Evolutionary conservation across 163 green algal genomes (phyloP).

Genomic region (Coccomyxa subellipsoidea): DNA sequence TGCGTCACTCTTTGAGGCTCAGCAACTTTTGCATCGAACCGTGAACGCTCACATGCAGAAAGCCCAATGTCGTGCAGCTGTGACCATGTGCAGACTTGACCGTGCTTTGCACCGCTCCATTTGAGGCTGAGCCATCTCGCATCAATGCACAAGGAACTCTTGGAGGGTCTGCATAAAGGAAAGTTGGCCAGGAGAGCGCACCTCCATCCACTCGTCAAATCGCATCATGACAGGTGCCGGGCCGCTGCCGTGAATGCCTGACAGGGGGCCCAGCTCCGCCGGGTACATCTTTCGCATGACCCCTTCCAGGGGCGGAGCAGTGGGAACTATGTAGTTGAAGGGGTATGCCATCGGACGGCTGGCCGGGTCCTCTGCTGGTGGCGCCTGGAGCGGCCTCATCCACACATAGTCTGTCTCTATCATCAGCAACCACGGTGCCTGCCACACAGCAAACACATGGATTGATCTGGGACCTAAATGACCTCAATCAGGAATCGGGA

Average conservation of each 20-base stretch:
- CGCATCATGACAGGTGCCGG: constrained; percentile 84
- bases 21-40: too few relatives aligned
- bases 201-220: constrained; percentile 47
- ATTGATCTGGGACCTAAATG: not conserved
- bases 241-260: constrained; percentile 66
- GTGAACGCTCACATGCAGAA: too few relatives aligned
- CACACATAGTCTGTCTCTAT: constrained; percentile 97
- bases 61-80: too few relatives aligned
- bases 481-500: not conserved
- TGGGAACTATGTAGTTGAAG: constrained; percentile 65
- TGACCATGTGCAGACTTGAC: too few relatives aligned
- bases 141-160: too few relatives aligned
- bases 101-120: too few relatives aligned
- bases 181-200: constrained; percentile 13
- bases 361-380: constrained; percentile 7
- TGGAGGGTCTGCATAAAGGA: too few relatives aligned
- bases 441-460: not conserved
- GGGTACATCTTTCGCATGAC: constrained; percentile 62
- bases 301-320: constrained; percentile 15
- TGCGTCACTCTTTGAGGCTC: too few relatives aligned
- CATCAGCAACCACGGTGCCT: constrained; percentile 81
- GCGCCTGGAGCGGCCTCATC: constrained; percentile 72
- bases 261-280: constrained; percentile 26
- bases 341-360: constrained; percentile 33
- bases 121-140: too few relatives aligned